A percentile compares a stretch with the other conserved stretches of the same genome.
phyloP scores from a whole-genome alignment of 163 green algal genomes.

The Volvox carteri region DNA sequence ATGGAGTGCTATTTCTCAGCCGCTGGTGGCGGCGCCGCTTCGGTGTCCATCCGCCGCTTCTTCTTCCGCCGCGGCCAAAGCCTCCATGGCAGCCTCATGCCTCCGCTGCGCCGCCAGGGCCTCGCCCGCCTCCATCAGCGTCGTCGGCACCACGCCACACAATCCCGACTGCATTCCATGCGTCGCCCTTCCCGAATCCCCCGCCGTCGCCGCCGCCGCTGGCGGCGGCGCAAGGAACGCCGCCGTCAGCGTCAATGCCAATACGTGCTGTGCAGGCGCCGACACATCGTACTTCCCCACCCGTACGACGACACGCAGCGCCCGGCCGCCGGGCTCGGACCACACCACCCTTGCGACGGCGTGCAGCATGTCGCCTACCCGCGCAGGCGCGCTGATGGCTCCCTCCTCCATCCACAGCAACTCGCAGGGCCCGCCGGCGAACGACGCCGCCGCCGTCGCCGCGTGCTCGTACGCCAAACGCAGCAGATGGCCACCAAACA shows the following conservation, averaged over 20 bases:
- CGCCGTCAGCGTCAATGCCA: conserved; percentile 42
- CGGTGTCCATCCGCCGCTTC: too few species aligned
- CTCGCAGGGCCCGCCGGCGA: conserved; percentile 35
- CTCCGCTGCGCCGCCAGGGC: conserved; percentile 32
- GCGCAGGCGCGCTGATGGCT: conserved; percentile 37
- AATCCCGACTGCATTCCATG: not conserved
- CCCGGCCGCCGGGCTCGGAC: conserved; percentile 18
- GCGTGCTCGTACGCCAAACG: conserved; percentile 53
- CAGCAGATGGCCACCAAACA: conserved; percentile 62
- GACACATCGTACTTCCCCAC: conserved; percentile 22
- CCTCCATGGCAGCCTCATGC: conserved; percentile 13
- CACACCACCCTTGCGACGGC: conserved; percentile 43
- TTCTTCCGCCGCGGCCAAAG: not conserved
- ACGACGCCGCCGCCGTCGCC: not conserved
- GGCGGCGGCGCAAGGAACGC: conserved; percentile 36
- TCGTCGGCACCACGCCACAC: not conserved
- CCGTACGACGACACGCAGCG: conserved; percentile 24
- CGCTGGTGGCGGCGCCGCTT: too few species aligned
- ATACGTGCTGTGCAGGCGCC: not conserved
- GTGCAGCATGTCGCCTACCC: conserved; percentile 38
- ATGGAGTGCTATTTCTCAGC: too few species aligned
- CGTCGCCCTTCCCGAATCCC: not conserved
- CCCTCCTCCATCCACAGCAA: conserved; percentile 52
- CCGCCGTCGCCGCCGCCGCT: not conserved
- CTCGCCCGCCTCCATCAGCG: conserved; percentile 18